These are phyloP conservation scores for Ephemerocybe angulata DNA, from an alignment of 768 basidiomycete species.

Conservation along the genomic window DNA sequence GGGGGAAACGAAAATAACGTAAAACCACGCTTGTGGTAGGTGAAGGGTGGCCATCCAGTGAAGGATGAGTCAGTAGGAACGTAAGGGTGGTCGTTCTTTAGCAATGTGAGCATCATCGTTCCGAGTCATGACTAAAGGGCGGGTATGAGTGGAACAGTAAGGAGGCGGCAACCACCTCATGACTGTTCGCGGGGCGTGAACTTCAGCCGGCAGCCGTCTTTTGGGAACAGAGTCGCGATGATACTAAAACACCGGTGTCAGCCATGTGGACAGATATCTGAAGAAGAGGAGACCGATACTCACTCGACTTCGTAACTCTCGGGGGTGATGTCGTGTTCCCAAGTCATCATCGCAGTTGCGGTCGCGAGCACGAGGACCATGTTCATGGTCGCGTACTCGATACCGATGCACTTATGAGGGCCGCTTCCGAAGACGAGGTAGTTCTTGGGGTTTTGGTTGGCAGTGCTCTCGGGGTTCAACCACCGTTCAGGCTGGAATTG, in stretches of 20 bases:
- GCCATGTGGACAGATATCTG: not conserved
- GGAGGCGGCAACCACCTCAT: not conserved
- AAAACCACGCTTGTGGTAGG: too few relatives aligned
- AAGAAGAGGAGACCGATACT: constrained; percentile 28
- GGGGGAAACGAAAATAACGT: too few relatives aligned
- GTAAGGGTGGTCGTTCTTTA: too few relatives aligned
- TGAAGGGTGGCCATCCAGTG: too few relatives aligned
- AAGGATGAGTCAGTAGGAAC: too few relatives aligned
- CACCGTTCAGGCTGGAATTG: constrained; percentile 85
- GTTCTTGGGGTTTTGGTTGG: constrained; percentile 86
- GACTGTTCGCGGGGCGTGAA: constrained; percentile 54
- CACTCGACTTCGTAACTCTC: constrained; percentile 78
- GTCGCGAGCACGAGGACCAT: constrained; percentile 81
- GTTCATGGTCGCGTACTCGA: constrained; percentile 92
- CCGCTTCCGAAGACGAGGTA: constrained; percentile 95
- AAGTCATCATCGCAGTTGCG: constrained; percentile 78
- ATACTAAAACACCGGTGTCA: constrained; percentile 46
- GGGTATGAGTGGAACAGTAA: not conserved
- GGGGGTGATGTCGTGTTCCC: constrained; percentile 82
- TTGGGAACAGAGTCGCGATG: constrained; percentile 96
- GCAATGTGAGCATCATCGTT: not conserved
- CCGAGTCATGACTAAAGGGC: not conserved
- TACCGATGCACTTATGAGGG: constrained; percentile 87
- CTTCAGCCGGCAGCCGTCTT: constrained; percentile 83
- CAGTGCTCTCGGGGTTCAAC: constrained; percentile 76